Percentiles rank a stretch among this genome's conserved stretches.
phyloP scores from a whole-genome alignment of 495 filamentous ascomycete genomes.

The Aspergillus biplanus region DNA sequence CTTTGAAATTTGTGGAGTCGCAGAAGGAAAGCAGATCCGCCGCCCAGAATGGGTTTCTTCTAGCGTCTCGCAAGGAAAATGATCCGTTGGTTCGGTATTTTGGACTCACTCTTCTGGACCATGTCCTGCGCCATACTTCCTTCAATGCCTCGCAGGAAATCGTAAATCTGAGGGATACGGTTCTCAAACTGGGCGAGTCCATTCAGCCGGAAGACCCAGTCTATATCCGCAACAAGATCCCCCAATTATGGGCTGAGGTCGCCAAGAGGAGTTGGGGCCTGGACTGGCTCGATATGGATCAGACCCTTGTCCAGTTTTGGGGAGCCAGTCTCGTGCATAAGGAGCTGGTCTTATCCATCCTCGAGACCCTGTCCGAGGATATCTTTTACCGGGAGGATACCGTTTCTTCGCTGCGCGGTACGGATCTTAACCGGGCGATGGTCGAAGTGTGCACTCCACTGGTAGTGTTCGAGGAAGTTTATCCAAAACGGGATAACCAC shows the following conservation, averaged over 20 bases:
- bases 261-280: conserved; percentile 90
- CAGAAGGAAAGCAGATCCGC: conserved; percentile 78
- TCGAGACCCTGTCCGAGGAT: conserved; percentile 95
- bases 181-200: conserved; percentile 75
- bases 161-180: conserved; percentile 66
- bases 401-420: conserved; percentile 78
- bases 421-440: conserved; percentile 80
- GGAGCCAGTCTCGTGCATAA: conserved; percentile 71
- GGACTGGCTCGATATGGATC: conserved; percentile 95
- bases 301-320: conserved; percentile 81
- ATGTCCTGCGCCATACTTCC: conserved; percentile 83
- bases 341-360: conserved; percentile 76
- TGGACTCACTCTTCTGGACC: conserved; percentile 86
- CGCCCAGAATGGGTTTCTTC: conserved; percentile 80
- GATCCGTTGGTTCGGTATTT: conserved; percentile 87
- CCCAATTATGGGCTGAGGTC: conserved; percentile 93
- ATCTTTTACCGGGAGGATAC: conserved; percentile 89
- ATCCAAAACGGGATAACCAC: conserved; percentile 66
- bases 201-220: conserved; percentile 73
- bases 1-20: conserved; percentile 79
- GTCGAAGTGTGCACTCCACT: conserved; percentile 91
- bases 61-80: conserved; percentile 73
- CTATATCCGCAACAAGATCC: conserved; percentile 90
- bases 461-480: conserved; percentile 70
- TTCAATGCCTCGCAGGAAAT: conserved; percentile 66